A percentile compares a stretch with the other conserved stretches of the same genome.
Evolutionary conservation across 208 protist species (phyloP).

Genomic region (Trypanosoma conorhini): DNA sequence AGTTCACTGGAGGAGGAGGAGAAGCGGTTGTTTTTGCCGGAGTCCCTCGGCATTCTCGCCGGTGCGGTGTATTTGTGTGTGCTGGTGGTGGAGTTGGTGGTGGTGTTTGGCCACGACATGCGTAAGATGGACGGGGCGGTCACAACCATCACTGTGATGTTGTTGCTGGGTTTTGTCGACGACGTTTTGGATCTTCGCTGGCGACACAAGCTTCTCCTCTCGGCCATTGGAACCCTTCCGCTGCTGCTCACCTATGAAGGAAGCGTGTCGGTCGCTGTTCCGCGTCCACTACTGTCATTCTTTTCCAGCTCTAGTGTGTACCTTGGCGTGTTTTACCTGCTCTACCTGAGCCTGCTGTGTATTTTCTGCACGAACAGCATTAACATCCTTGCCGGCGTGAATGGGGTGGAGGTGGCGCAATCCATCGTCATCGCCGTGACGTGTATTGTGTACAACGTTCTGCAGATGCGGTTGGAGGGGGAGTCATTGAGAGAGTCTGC

Average conservation of each 20-base stretch:
- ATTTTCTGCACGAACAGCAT: conserved; percentile 99
- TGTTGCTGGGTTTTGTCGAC: conserved; percentile 99
- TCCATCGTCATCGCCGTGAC: conserved; percentile 94
- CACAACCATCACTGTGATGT: conserved; percentile 97
- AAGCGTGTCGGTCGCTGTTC: conserved; percentile 88
- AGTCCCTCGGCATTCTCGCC: conserved; percentile 79
- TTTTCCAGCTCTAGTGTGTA: conserved; percentile 47
- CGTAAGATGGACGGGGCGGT: conserved; percentile 89
- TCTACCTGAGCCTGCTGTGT: conserved; percentile 96
- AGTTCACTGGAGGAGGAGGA: conserved; percentile 22
- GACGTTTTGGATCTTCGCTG: conserved; percentile 99
- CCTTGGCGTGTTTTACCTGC: conserved; percentile 94
- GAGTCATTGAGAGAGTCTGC: not conserved
- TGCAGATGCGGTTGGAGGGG: conserved; percentile 81
- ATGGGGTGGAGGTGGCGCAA: conserved; percentile 98
- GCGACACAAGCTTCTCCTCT: conserved; percentile 98
- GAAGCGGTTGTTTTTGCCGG: conserved; percentile 51
- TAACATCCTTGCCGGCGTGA: conserved; percentile 99
- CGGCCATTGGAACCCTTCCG: conserved; percentile 95
- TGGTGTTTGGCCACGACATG: conserved; percentile 28
- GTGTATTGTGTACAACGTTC: conserved; percentile 94
- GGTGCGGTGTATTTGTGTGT: conserved; percentile 77
- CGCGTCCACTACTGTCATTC: conserved; percentile 45
- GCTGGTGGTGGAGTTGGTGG: conserved; percentile 47
- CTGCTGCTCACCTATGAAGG: conserved; percentile 94